Conservation (phyloP, 176 grass and related monocot genomes). For the Avena atlantica region DNA sequence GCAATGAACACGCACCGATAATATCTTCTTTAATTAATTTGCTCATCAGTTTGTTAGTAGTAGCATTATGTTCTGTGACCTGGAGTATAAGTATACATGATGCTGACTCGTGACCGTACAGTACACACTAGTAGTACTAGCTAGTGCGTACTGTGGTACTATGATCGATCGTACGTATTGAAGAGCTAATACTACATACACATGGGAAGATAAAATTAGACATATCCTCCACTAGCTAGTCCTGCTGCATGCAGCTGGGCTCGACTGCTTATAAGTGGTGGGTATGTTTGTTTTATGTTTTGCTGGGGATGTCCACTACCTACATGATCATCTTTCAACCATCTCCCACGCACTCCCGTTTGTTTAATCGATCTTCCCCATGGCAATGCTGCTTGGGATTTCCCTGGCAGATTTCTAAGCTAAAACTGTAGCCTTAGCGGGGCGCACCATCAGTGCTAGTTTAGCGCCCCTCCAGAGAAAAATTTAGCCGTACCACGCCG, state of each 20-base stretch:
- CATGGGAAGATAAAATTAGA: conserved; percentile 31
- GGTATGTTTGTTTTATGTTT: conserved; percentile 38
- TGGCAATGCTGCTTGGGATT: conserved; percentile 47
- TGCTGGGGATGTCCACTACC: conserved; percentile 44
- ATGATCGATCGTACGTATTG: too few species aligned
- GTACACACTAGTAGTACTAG: background rate
- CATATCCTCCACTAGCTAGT: background rate
- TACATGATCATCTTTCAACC: conserved; percentile 40
- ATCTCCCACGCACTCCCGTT: conserved; percentile 39
- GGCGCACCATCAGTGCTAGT: conserved; percentile 48
- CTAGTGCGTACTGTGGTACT: too few species aligned
- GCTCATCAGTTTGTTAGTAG: background rate
- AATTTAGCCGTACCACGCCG: conserved; percentile 51
- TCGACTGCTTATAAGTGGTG: conserved; percentile 22
- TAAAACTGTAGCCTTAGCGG: conserved; percentile 51
- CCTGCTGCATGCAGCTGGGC: background rate
- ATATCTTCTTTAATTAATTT: background rate
- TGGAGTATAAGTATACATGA: background rate
- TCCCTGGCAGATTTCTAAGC: conserved; percentile 48
- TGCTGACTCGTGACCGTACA: conserved; percentile 20
- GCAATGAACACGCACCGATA: background rate
- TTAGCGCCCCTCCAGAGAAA: conserved; percentile 39
- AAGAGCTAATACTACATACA: background rate
- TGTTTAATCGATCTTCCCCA: conserved; percentile 47
- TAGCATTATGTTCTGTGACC: background rate